Evolutionary conservation across 2,329 filamentous ascomycete species (phyloP).

Genomic region (Parascedosporium putredinis): DNA sequence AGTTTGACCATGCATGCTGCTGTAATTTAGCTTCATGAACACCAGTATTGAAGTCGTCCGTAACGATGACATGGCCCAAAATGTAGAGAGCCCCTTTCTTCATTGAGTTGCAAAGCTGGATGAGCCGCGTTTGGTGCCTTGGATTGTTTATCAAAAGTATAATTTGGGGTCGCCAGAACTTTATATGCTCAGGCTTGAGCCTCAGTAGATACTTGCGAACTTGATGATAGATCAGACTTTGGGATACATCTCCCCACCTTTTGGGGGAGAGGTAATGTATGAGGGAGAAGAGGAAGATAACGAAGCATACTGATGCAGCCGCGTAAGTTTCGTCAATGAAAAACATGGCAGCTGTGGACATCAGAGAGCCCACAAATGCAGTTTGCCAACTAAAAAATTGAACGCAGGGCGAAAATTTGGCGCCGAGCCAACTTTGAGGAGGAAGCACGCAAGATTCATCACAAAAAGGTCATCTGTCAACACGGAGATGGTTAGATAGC

Average conservation of each 20-base stretch:
- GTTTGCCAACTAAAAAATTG: conserved; percentile 85
- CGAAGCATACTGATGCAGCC: conserved; percentile 59
- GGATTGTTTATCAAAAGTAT: conserved; percentile 76
- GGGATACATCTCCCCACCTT: conserved; percentile 81
- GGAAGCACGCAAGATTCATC: conserved; percentile 77
- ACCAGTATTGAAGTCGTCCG: conserved; percentile 66
- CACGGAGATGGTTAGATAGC: conserved; percentile 8
- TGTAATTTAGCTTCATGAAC: conserved; percentile 74
- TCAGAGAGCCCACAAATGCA: conserved; percentile 61
- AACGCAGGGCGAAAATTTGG: conserved; percentile 85
- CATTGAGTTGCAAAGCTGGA: conserved; percentile 83
- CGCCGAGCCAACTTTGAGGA: conserved; percentile 76
- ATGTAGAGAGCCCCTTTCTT: conserved; percentile 84
- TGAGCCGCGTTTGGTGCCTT: conserved; percentile 69
- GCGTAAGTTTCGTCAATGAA: conserved; percentile 80
- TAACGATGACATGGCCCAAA: conserved; percentile 79
- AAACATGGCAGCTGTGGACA: conserved; percentile 76
- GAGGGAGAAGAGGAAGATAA: conserved; percentile 68
- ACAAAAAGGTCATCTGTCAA: conserved; percentile 72
- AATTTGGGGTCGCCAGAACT: conserved; percentile 87
- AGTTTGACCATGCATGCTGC: conserved; percentile 74
- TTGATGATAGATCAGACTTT: conserved; percentile 77
- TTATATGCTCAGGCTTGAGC: conserved; percentile 80
- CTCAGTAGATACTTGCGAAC: conserved; percentile 78
- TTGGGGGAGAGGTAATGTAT: conserved; percentile 83